A percentile compares a stretch with the other conserved stretches of the same genome.
phyloP scores from a whole-genome alignment of 2,329 filamentous ascomycete species.

The Albophoma yamanashiensis region DNA sequence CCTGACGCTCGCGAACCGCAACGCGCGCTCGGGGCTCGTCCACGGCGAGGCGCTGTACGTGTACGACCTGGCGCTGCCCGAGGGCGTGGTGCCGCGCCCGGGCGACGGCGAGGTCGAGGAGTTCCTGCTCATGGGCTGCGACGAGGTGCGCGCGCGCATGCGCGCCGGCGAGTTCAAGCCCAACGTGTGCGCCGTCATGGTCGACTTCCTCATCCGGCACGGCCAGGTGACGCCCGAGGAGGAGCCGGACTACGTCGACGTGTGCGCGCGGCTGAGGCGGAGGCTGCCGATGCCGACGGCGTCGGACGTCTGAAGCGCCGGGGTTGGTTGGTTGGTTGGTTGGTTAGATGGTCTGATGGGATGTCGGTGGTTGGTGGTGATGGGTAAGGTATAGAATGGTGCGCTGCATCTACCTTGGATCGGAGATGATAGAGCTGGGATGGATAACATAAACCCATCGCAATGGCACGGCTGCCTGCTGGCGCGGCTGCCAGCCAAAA shows the following conservation, averaged over 20 bases:
- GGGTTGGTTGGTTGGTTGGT: not conserved
- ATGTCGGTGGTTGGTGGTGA: no score
- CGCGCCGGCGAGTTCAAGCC: conserved; percentile 68
- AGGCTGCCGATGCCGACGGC: conserved; percentile 28
- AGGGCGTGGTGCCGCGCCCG: conserved; percentile 50
- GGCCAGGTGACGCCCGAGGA: conserved; percentile 62
- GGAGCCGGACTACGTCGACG: conserved; percentile 63
- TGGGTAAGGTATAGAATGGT: no score
- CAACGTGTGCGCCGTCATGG: conserved; percentile 65
- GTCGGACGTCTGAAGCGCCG: conserved; percentile 7
- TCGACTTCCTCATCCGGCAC: conserved; percentile 75
- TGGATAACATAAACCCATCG: no score
- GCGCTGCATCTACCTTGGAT: no score
- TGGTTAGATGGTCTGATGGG: no score
- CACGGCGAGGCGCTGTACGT: conserved; percentile 46
- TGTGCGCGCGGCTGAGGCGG: conserved; percentile 37
- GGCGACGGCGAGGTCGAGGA: conserved; percentile 70
- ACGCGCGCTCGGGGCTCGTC: conserved; percentile 13
- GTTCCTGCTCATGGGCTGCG: conserved; percentile 57
- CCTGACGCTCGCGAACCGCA: conserved; percentile 23
- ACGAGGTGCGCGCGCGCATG: conserved; percentile 50
- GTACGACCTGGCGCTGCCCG: conserved; percentile 61
- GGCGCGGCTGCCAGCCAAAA: no score
- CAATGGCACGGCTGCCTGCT: no score
- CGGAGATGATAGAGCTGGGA: no score